Base-by-base conservation (phyloP, 169 alveolate species). In the Neospora caninum region DNA sequence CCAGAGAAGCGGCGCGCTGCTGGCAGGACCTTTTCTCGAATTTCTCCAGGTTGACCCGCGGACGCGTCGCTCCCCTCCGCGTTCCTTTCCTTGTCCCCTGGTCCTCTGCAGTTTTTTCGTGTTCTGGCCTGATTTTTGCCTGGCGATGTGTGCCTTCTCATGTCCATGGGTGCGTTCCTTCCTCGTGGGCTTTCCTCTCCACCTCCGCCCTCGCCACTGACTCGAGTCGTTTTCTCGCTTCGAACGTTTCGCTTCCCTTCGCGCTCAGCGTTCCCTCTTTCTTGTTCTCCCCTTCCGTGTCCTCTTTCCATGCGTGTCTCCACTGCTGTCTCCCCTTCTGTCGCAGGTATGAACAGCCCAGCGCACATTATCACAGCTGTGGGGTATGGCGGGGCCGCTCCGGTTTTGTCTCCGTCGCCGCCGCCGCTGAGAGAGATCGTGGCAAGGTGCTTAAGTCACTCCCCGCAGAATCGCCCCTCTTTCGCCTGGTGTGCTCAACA, bases 401-500 rank as follows among this genome's bases (percentile, higher is more conserved):
- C 86, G 7, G 91, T 67, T 0, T 64, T 80, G 16, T 87, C 91
- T 39, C 86, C 80, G 43, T 53, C 69, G 45, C 95, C 93, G 0
- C 43, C 88, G 84, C 93, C 93, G 2, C 67, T 93, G 70, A 41
- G 84, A 49, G 69, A 70, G 22, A 58, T 93, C 45, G 91, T 93
- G n/a, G 43, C 45, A 20, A 43, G 93, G 58, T 93, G 95, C 41
- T 91, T 93, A 53, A 54, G 49, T 80, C 82, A 4, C 43, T 73
- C 67, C 25, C 95, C 95, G 18, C 64, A 91, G 49, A 2, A 29
- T 38, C 69, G 95, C 70, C 93, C 94, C 49, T 43, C 93, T 18
- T 93, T 93, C n/a, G 93, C 93, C n/a, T 73, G 93, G 80, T 93
- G 95, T 34, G 94, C 93, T 0, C 88, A 93, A 82, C 95, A 84